Evolutionary conservation across 352 stramenopile species (phyloP), one percentile per base, ranked within the genome.

Genomic region (Peronospora belbahrii): DNA sequence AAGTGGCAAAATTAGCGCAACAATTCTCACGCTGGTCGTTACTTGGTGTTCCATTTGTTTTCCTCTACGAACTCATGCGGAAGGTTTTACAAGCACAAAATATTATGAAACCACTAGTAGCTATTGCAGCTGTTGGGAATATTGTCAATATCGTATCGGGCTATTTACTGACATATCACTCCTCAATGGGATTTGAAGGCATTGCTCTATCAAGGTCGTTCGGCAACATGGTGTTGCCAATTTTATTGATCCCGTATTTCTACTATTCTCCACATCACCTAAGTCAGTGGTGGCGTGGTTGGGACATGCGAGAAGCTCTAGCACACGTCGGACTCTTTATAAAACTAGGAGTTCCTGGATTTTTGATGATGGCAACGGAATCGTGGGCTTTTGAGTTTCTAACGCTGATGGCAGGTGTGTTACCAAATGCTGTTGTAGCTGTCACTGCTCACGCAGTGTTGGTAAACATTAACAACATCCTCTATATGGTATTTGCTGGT

Each of bases 21-120:
- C 49, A 79, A 31, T 89, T 88, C 50, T 74, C 67, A 2, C 55
- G 55, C 5, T 69, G 69, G 33, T 74, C 79, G 5, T 56, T 91
- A 2, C 72, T 84, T 27, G 76, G 80, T n/a, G 52, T 87, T 18
- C 83, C 83, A 6, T 88, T 85, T 41, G 37, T 88, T 2, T 94
- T 88, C 39, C 48, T 74, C 3, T 95, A 90, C 54, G 79, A 95
- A 53, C 47, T 93, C 11, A 44, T 92, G 9, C 70, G 82, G 41
- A 93, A 94, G 38, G 61, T 86, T 9, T 58, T 85, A 8, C 81
- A 94, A 35, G 72, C 84, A 0, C 71, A 89, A 42, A 87, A 88
- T 48, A 73, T 92, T 5, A 70, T 85, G 11, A 37, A 51, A 1
- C 83, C 83, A 4, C 62, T 91, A 15, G 52, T 88, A 22, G 50